Evolutionary conservation across 768 basidiomycete genomes (phyloP), one percentile per base, ranked within the genome.

Genomic region (Mycena sanguinolenta): DNA sequence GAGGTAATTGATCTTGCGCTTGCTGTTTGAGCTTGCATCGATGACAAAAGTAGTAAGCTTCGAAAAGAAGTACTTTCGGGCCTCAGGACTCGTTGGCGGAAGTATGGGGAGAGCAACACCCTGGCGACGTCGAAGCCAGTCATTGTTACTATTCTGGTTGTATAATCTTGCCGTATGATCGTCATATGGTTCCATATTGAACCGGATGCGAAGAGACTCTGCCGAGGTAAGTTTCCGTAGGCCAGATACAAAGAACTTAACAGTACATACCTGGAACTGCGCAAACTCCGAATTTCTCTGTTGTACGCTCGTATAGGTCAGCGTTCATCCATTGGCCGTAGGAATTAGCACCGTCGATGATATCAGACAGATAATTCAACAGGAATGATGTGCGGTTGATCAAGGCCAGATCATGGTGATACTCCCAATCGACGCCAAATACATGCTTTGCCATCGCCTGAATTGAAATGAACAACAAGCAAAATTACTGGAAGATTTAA

Each of bases 401-500:
- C 23, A 58, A 16, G 4, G 23, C 23, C 14, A 58, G 9, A 3
- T 67, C 38, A 25, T 75, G 72, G 42, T 78, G 74, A 60, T 78
- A 75, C 19, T 75, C 30, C 75, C 76, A 58, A 25, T 58, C 38
- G 36, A 64, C 53, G 7, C 19, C 19, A 28, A 30, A 32, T 0
- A 65, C 44, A 57, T 78, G 77, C 27, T 67, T 70, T 2, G 74
- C 76, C 39, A 53, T 68, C 1, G 77, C 76, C 63, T 64, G 39
- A 16, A 9, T 9, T 5, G 16, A 28, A 30, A 19, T n/a, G 19
- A 25, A 12, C 17, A 23, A 32, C 6, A 25, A 10, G 4, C 12
- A 38, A 38, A 16, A 38, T 38, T 16, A 38, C 10, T 9, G 10
- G 38, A 9, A 16, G 10, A 42, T 8, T 27, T 17, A 16, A 42